Evolutionary conservation across 2,329 filamentous ascomycete genomes (phyloP).

Genomic region (Lasiodiplodia sp.): DNA sequence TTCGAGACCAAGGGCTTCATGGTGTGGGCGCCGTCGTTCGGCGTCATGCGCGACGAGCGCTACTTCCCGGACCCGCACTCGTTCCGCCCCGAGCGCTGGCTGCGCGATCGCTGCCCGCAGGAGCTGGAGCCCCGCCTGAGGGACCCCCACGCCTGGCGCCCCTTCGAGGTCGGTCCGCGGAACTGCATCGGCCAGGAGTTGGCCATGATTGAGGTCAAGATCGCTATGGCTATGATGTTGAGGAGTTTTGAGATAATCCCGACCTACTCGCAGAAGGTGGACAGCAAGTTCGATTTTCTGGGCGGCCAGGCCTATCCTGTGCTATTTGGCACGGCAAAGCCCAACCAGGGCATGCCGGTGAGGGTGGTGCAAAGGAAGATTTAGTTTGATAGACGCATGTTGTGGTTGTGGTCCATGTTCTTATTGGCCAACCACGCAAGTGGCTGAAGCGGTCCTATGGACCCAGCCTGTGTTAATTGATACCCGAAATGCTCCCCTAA

Average conservation of each 20-base stretch:
- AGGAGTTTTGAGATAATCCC: slow-evolving; percentile 37
- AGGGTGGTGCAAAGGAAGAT: slow-evolving; percentile 34
- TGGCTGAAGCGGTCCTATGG: no score
- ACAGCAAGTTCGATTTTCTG: slow-evolving; percentile 5
- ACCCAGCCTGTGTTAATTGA: no score
- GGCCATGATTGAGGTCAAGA: slow-evolving; percentile 46
- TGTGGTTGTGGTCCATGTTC: no score
- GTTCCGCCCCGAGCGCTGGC: slow-evolving; percentile 27
- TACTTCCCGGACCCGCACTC: slow-evolving; percentile 22
- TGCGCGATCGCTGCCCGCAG: slow-evolving; percentile 9
- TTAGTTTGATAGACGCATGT: no score
- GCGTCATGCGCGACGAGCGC: slow-evolving; percentile 10
- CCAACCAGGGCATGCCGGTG: slow-evolving; percentile 39
- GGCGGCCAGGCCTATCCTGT: slow-evolving; percentile 40
- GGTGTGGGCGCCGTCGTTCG: slow-evolving; percentile 19
- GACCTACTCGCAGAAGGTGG: slow-evolving; percentile 31
- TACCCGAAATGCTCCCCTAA: no score
- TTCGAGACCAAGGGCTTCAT: slow-evolving; percentile 21
- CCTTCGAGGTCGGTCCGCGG: slow-evolving; percentile 50
- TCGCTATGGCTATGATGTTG: slow-evolving; percentile 37
- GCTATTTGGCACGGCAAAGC: slow-evolving; percentile 39
- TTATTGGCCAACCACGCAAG: no score
- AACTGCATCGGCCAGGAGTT: slow-evolving; percentile 50
- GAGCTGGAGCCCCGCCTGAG: slow-evolving; percentile 28
- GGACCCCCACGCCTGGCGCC: slow-evolving; percentile 38